Evolutionary conservation across 768 basidiomycete species (phyloP).

Genomic region (Lactifluus hygrophoroides): DNA sequence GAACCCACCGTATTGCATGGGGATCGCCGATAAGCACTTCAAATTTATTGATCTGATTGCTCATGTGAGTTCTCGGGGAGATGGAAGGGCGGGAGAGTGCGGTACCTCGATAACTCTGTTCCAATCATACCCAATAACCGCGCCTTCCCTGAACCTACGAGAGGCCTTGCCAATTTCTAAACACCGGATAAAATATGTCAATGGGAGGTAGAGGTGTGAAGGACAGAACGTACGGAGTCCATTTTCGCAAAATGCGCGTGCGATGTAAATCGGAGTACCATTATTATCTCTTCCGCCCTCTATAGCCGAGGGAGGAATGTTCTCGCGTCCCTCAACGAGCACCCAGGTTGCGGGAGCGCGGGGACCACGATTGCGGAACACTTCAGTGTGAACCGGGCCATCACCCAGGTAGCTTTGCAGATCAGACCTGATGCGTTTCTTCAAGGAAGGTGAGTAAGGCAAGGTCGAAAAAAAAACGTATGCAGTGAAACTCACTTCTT

Average conservation of each 20-base stretch:
- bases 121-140: constrained; percentile 56
- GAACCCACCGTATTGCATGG: constrained; percentile 50
- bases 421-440: constrained; percentile 47
- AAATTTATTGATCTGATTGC: constrained; percentile 45
- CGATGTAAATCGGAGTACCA: constrained; percentile 45
- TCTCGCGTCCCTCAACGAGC: constrained; percentile 43
- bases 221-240: constrained; percentile 38
- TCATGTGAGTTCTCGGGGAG: not conserved
- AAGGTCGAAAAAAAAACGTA: not conserved
- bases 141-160: constrained; percentile 48
- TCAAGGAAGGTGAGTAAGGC: not conserved
- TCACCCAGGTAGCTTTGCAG: constrained; percentile 46
- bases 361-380: constrained; percentile 38
- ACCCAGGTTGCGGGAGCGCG: constrained; percentile 52
- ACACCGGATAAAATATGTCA: constrained; percentile 1
- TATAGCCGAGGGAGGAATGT: constrained; percentile 51
- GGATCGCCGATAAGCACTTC: constrained; percentile 65
- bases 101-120: constrained; percentile 55
- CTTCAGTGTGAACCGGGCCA: constrained; percentile 44
- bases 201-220: not conserved
- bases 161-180: constrained; percentile 64
- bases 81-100: not conserved
- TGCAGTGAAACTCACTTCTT: constrained; percentile 38
- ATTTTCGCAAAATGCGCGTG: constrained; percentile 49
- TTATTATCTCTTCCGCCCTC: constrained; percentile 43